Conservation (phyloP, 2,329 filamentous ascomycete genomes). For the Chrysoporthe cubensis region DNA sequence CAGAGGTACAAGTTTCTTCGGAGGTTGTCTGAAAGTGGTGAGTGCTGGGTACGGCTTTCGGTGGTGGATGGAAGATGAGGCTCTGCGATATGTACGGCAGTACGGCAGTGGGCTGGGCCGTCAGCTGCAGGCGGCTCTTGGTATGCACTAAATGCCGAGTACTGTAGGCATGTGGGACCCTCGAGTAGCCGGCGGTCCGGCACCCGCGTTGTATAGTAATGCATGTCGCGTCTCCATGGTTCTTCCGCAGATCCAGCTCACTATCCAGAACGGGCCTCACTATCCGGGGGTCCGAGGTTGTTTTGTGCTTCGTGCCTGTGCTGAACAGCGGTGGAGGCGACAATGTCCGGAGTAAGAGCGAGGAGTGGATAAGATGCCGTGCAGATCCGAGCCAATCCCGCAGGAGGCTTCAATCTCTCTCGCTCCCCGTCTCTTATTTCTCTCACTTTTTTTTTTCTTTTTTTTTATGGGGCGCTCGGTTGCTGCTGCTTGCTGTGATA, state of each 20-base stretch:
- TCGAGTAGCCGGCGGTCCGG: background rate
- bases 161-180: too few relatives aligned
- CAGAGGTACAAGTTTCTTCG: background rate
- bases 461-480: background rate
- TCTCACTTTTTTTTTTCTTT: background rate
- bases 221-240: background rate
- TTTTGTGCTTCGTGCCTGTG: background rate
- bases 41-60: background rate
- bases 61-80: background rate
- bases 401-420: slow-evolving; percentile 19
- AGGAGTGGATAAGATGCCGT: slow-evolving; percentile 23
- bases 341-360: slow-evolving; percentile 27
- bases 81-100: background rate
- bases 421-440: background rate
- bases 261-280: background rate
- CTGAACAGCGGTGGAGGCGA: slow-evolving; percentile 14
- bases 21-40: background rate
- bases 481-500: background rate
- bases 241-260: background rate
- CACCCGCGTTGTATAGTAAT: background rate
- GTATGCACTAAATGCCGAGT: too few relatives aligned
- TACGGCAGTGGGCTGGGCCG: too few relatives aligned
- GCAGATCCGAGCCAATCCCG: slow-evolving; percentile 25
- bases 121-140: background rate
- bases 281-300: background rate